phyloP scores from a whole-genome alignment of 2,329 filamentous ascomycete genomes.

The Sarocladium kiliense region DNA sequence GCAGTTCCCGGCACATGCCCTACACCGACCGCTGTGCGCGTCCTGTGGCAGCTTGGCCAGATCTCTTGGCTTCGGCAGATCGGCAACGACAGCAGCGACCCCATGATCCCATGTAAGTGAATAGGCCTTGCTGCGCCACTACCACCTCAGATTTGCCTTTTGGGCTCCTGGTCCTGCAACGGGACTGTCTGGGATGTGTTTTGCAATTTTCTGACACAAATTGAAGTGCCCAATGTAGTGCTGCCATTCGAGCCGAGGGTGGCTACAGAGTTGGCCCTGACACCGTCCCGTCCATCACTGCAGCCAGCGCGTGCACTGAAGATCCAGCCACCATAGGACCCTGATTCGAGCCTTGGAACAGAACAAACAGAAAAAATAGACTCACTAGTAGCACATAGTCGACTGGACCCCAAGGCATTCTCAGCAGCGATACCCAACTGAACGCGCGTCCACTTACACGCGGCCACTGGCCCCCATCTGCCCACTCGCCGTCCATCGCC shows the following conservation, averaged over 20 bases:
- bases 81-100: not conserved
- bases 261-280: not conserved
- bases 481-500: not conserved
- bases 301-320: too few relatives aligned
- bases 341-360: too few relatives aligned
- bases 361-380: too few relatives aligned
- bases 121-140: not conserved
- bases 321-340: too few relatives aligned
- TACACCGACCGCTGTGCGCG: not conserved
- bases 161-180: not conserved
- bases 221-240: too few relatives aligned
- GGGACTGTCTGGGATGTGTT: not conserved
- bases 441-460: slow-evolving; percentile 5
- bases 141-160: not conserved
- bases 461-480: not conserved
- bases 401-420: not conserved
- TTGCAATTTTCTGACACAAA: not conserved
- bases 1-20: too few relatives aligned
- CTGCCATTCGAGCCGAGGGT: not conserved
- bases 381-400: too few relatives aligned
- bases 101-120: not conserved
- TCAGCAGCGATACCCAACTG: not conserved
- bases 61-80: slow-evolving; percentile 8
- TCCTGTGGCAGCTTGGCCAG: not conserved
- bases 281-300: not conserved